Evolutionary conservation across 257 asterid species (phyloP).

Genomic region (Rubia yunnanensis): DNA sequence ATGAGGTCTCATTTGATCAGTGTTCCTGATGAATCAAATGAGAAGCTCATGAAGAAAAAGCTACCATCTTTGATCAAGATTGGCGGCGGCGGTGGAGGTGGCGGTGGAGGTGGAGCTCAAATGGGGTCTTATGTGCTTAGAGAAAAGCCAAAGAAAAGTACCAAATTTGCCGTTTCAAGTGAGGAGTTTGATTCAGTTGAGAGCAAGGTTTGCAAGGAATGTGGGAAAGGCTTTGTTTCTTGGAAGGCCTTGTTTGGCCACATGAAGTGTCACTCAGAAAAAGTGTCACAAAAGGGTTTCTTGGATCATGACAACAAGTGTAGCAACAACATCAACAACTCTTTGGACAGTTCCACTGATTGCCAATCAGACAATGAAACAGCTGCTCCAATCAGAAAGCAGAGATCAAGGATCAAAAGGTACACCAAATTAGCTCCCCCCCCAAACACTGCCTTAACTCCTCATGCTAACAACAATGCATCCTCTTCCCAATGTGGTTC

Average conservation of each 20-base stretch:
- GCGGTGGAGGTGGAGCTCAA: not conserved
- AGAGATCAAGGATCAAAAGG: constrained; percentile 67
- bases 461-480: constrained; percentile 4
- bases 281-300: constrained; percentile 10
- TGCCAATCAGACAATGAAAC: constrained; percentile 46
- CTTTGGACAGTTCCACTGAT: constrained; percentile 33
- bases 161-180: constrained; percentile 20
- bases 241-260: constrained; percentile 88
- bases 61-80: constrained; percentile 24
- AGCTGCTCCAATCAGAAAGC: constrained; percentile 29
- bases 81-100: not conserved
- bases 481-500: constrained; percentile 23
- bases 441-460: constrained; percentile 19
- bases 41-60: constrained; percentile 36
- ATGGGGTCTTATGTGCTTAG: constrained; percentile 13
- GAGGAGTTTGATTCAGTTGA: constrained; percentile 26
- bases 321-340: constrained; percentile 13
- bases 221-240: constrained; percentile 71
- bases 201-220: constrained; percentile 51
- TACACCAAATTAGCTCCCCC: constrained; percentile 18
- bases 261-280: constrained; percentile 75
- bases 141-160: constrained; percentile 31
- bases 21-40: constrained; percentile 24
- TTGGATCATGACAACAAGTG: not conserved
- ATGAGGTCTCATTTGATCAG: constrained; percentile 86